A percentile compares a stretch with the other conserved stretches of the same genome.
Conservation (phyloP, 768 basidiomycete species). For the Pulveroboletus sp. region DNA sequence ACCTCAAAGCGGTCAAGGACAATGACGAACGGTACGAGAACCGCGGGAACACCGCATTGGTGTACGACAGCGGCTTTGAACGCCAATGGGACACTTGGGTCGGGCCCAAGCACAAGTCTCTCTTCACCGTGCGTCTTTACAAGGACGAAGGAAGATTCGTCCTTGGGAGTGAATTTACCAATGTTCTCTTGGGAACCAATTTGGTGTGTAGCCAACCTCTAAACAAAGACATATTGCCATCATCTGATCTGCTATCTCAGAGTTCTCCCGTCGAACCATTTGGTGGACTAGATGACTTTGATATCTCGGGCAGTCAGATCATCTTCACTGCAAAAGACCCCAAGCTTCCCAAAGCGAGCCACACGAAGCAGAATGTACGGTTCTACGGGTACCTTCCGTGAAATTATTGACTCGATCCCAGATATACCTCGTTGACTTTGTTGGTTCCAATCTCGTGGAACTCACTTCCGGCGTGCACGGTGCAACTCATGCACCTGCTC, state of each 20-base stretch:
- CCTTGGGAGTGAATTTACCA: conserved; percentile 49
- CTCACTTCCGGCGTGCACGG: conserved; percentile 85
- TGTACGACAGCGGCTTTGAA: conserved; percentile 65
- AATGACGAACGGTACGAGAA: conserved; percentile 71
- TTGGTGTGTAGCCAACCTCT: conserved; percentile 51
- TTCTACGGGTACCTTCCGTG: neutral
- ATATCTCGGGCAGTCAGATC: conserved; percentile 63
- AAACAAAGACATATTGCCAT: neutral
- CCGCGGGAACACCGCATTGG: conserved; percentile 66
- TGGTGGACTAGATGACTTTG: conserved; percentile 79
- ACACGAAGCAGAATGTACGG: conserved; percentile 83
- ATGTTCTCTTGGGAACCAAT: conserved; percentile 61
- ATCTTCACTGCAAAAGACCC: conserved; percentile 88
- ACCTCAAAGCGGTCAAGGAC: conserved; percentile 61
- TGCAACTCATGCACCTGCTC: conserved; percentile 69
- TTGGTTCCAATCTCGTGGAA: conserved; percentile 51
- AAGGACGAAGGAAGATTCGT: conserved; percentile 49
- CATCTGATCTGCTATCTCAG: conserved; percentile 32
- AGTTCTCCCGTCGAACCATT: conserved; percentile 79
- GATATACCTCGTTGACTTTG: conserved; percentile 68
- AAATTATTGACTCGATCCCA: conserved; percentile 24
- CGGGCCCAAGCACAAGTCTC: conserved; percentile 62
- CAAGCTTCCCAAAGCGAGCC: conserved; percentile 67
- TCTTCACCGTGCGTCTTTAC: conserved; percentile 64
- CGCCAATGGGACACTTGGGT: conserved; percentile 83